Evolutionary conservation across 805 yeast genomes (phyloP), one percentile per base, ranked within the genome.

Genomic region (Candida chauliodis): DNA sequence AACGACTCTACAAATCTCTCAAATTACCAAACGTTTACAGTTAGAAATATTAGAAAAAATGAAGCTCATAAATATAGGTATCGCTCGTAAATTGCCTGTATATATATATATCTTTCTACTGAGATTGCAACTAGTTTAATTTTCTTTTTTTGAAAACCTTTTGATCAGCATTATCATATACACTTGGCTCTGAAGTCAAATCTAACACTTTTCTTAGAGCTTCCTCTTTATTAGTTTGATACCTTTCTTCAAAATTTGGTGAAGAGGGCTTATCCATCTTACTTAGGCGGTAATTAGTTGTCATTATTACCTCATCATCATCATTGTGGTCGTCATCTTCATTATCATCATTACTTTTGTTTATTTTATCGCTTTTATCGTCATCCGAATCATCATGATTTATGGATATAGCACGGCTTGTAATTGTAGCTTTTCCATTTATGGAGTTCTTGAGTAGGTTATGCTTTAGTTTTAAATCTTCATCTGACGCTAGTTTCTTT

Each of bases 261-360:
- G 10, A n/a, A n/a, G n/a, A n/a, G n/a, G n/a, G n/a, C n/a, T n/a
- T n/a, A n/a, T n/a, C n/a, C n/a, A n/a, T n/a, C n/a, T n/a, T n/a
- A n/a, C n/a, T n/a, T n/a, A n/a, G n/a, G n/a, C n/a, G n/a, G n/a
- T n/a, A n/a, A n/a, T n/a, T n/a, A n/a, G n/a, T n/a, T 4, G 30
- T 27, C 30, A 27, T 27, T 5, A 27, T 27, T 13, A 27, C 30
- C 8, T 27, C 30, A 5, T 27, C 30, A 27, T 27, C 30, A 13
- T 27, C 16, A 27, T 27, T n/a, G 13, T 25, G 7, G 13, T 25
- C 28, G 13, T 25, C 9, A 25, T 5, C 9, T 11, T 25, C 14
- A 25, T 25, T 15, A 25, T 25, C 13, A 25, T 25, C 13, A 7
- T 27, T 7, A 27, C 15, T 5, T 14, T 27, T 27, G 15, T 5